Conservation (phyloP, 2,329 filamentous ascomycete genomes). For the Colletotrichum gloeosporioides region DNA sequence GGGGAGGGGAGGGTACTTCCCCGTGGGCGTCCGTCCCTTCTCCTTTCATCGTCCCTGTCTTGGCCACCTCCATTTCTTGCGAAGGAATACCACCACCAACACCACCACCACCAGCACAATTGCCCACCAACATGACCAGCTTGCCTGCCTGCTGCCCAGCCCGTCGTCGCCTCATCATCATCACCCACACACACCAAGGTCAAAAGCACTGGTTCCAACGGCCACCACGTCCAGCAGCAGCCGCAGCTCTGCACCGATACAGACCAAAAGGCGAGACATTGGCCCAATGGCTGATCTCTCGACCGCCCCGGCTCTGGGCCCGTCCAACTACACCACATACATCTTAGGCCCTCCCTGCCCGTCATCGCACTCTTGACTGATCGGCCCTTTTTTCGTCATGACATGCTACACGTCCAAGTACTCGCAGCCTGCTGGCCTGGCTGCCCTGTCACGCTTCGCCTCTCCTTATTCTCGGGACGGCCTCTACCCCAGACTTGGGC, state of each 20-base stretch:
- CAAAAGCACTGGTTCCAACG: not conserved
- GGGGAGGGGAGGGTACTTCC: not conserved
- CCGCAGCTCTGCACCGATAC: not conserved
- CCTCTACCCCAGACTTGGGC: not conserved
- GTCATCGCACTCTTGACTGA: not conserved
- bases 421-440: not conserved
- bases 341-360: not conserved
- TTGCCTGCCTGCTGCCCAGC: not conserved
- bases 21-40: not conserved
- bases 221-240: not conserved
- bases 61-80: not conserved
- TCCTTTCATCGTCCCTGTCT: not conserved
- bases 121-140: not conserved
- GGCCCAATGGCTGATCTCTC: not conserved
- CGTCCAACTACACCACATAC: not conserved
- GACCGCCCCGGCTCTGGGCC: not conserved
- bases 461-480: not conserved
- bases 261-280: not conserved
- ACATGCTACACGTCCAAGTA: not conserved
- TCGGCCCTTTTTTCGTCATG: constrained; percentile 18
- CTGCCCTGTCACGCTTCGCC: not conserved
- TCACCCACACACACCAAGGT: not conserved
- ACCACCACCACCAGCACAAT: not conserved
- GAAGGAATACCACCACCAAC: not conserved
- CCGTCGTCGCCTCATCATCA: not conserved